These are phyloP conservation scores for Isoetes taiwanensis DNA, from an alignment of 75 land plant species.

Conservation along the genomic window DNA sequence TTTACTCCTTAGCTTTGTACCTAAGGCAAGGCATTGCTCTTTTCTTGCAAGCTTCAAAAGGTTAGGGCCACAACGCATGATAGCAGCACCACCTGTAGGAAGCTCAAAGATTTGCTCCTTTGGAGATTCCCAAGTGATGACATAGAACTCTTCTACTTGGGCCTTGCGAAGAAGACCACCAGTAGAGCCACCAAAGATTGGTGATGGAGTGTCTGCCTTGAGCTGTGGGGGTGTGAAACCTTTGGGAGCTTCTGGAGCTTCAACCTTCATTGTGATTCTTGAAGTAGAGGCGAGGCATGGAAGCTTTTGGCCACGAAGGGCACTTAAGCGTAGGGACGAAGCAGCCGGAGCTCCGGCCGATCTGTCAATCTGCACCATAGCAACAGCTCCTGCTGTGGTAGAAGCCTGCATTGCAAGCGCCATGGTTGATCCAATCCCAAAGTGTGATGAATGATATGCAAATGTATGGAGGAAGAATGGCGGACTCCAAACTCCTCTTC, in stretches of 20 bases:
- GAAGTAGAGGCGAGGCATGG: background rate
- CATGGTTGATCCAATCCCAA: no score
- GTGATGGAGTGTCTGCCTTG: slow-evolving; percentile 78
- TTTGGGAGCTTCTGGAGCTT: slow-evolving; percentile 39
- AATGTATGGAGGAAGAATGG: no score
- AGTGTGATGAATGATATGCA: no score
- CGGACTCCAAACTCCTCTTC: no score
- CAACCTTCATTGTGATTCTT: slow-evolving; percentile 5
- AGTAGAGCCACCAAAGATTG: slow-evolving; percentile 87
- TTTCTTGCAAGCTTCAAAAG: slow-evolving; percentile 80
- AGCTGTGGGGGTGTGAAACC: slow-evolving; percentile 83
- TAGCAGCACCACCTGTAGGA: slow-evolving; percentile 90
- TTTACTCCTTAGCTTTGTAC: slow-evolving; percentile 64
- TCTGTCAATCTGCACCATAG: no score
- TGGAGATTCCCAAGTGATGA: slow-evolving; percentile 80
- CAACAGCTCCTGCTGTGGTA: no score
- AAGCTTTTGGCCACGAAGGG: slow-evolving; percentile 1
- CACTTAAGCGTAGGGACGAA: background rate
- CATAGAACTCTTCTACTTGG: slow-evolving; percentile 88
- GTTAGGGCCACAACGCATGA: slow-evolving; percentile 81
- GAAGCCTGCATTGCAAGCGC: no score
- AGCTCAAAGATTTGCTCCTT: slow-evolving; percentile 86
- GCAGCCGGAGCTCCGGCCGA: no score
- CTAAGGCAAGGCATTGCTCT: slow-evolving; percentile 90
- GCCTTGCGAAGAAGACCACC: slow-evolving; percentile 86